Conservation (phyloP, 305 asterid species). For the Solanum hybrid region DNA sequence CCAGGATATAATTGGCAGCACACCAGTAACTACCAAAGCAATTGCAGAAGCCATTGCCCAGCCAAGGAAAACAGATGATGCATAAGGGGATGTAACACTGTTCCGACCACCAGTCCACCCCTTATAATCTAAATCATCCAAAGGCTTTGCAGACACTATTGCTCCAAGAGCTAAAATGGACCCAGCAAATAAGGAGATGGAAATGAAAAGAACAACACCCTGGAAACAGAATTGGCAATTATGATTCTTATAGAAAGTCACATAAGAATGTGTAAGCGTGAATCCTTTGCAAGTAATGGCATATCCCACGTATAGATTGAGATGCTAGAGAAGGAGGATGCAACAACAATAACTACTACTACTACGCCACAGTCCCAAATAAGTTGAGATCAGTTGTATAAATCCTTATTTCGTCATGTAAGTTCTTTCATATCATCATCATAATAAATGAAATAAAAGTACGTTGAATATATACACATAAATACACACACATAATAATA, state of each 20-base stretch:
- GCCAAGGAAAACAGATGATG: constrained; percentile 83
- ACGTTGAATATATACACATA: neutral
- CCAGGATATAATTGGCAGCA: constrained; percentile 95
- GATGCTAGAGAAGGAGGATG: neutral
- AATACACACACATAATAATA: neutral
- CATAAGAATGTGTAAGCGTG: neutral
- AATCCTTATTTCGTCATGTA: neutral
- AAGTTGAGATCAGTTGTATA: neutral
- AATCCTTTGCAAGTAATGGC: neutral
- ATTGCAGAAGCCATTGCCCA: constrained; percentile 96
- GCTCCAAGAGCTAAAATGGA: constrained; percentile 92
- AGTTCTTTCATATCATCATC: neutral
- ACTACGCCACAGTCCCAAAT: neutral
- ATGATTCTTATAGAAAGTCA: neutral
- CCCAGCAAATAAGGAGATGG: constrained; percentile 77
- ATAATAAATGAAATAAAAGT: neutral
- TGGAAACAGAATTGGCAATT: constrained; percentile 25
- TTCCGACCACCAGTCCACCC: constrained; percentile 65
- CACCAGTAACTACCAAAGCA: constrained; percentile 77
- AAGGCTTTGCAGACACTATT: constrained; percentile 90
- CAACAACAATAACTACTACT: neutral
- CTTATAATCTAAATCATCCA: constrained; percentile 79
- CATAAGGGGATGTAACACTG: constrained; percentile 80
- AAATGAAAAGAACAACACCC: constrained; percentile 68
- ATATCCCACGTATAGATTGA: neutral